Evolutionary conservation across 2,329 filamentous ascomycete genomes (phyloP), one percentile per base, ranked within the genome.

Genomic region (Penicillium sp.): DNA sequence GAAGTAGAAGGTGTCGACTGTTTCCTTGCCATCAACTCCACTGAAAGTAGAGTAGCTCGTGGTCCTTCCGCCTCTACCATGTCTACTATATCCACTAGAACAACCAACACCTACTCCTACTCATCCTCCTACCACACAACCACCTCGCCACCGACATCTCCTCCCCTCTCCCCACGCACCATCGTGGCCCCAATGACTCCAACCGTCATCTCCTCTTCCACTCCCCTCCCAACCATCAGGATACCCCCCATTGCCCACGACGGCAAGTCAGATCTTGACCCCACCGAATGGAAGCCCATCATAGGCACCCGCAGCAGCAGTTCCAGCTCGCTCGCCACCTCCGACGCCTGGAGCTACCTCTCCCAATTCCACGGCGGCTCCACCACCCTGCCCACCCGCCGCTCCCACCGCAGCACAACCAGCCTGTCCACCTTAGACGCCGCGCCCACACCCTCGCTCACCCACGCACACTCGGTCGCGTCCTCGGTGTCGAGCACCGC

Each of bases 241-340:
- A 80, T 80, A 79, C 72, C 75, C 46, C 55, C 66, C 58, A 69
- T 75, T 58, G 50, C 70, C 46, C 74, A 78, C 60, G 69, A 75
- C 50, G 66, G 65, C 72, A 75, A 73, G 54, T 69, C 77, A 64
- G 79, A 81, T 79, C 75, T 78, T 60, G 79, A 81, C 69, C 79
- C 79, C 54, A 78, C 78, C 51, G 78, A 81, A 72, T 81, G 79
- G 79, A 81, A 81, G 71, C 79, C 79, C 22, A 75, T 78, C 69
- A 73, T 77, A 78, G 59, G 55, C 4, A 19, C 44, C 60, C 55
- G 49, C 50, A 55, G 50, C 52, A 51, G 60, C 33, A 63, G 55
- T 37, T 39, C 49, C 18, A 40, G 4, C n/a, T 13, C 62, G 3
- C 61, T 70, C 56, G 66, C 69, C 7, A 68, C 70, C 24, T 78